Evolutionary conservation across 176 grass and related monocot genomes (phyloP), one percentile per base, ranked within the genome.

Genomic region (Carex kokanica): DNA sequence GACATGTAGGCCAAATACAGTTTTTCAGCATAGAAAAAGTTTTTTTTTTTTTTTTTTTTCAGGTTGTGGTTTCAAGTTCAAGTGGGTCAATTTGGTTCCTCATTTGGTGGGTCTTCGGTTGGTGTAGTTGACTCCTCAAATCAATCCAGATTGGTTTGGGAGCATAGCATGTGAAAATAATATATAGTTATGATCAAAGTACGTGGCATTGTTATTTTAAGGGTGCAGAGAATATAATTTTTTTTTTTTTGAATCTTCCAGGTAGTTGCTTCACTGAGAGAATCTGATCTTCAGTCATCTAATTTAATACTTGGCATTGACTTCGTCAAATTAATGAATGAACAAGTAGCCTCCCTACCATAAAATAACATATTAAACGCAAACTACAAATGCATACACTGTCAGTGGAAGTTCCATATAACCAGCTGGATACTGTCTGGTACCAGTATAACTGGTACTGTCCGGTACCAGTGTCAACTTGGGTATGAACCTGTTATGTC

Each of bases 271-370:
- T 89, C 92, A 74, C 80, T 98, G 74, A 93, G 92, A 83, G 90
- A 98, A 85, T 87, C 95, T 84, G 95, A 93, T 47, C 95, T 98
- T 47, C 89, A 93, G 78, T 98, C 95, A 20, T 95, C 95, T 67
- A 98, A 98, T 86, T 86, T 98, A 21, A 88, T 98, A 81, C 88
- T 98, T 63, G 95, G 87, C 60, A 91, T 98, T 66, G 95, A 98
- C n/a, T 98, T 98, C 69, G 93, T 92, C 4, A 98, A 98, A 88
- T 95, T 68, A 98, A 98, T 77, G 95, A 98, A 74, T 95, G 90
- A 92, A 95, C 95, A 91, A 92, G 95, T 97, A 71, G 61, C 81
- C 70, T 21, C 71, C 16, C 45, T 16, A 27, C 11, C n/a, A 45
- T 5, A 72, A 20, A 74, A 74, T 27, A 45, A 43, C n/a, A 34